Evolutionary conservation across 2,329 filamentous ascomycete species (phyloP), one percentile per base, ranked within the genome.

Genomic region (Cercospora sojina): DNA sequence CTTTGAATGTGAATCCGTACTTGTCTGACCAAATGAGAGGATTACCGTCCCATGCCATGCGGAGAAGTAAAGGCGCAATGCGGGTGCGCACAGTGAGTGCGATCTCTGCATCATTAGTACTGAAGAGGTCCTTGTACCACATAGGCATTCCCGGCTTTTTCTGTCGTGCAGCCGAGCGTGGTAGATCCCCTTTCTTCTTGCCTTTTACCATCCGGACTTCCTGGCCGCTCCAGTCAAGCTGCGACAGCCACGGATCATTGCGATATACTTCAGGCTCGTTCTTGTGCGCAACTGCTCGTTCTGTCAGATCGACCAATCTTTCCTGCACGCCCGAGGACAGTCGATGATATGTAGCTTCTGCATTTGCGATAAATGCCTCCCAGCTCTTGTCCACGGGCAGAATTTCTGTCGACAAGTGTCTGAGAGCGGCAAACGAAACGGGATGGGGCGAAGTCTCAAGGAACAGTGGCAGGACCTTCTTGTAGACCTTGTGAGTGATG

Each of bases 191-290:
- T 78, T 97, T 97, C 79, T 91, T 93, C 81, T 95, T 97, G 3
- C 90, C 91, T 77, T 97, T 98, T 23, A 88, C 89, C 91, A 94
- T 95, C 76, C 87, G 93, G 68, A 97, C 85, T 77, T 96, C 92
- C 79, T 98, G 93, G 3, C 92, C 92, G 0, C 91, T 91, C 95
- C 95, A 99, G 81, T 99, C 93, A 61, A 99, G 85, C 81, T 99
- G 95, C 70, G 85, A 86, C 74, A 99, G 79, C 96, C 96, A 99
- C 5, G 93, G 92, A 74, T 99, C 94, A 47, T 86, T 89, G 64
- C 83, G 81, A 81, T 92, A 97, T 55, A 88, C 83, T 25, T 89
- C 85, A 0, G 87, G 80, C 55, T 92, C 81, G 1, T 86, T 85
- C 73, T 92, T 96, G 64, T 91, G 82, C 69, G 89, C 86, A 12